Evolutionary conservation across 2,329 filamentous ascomycete genomes (phyloP), one percentile per base, ranked within the genome.

Genomic region (Diaporthe capsici): DNA sequence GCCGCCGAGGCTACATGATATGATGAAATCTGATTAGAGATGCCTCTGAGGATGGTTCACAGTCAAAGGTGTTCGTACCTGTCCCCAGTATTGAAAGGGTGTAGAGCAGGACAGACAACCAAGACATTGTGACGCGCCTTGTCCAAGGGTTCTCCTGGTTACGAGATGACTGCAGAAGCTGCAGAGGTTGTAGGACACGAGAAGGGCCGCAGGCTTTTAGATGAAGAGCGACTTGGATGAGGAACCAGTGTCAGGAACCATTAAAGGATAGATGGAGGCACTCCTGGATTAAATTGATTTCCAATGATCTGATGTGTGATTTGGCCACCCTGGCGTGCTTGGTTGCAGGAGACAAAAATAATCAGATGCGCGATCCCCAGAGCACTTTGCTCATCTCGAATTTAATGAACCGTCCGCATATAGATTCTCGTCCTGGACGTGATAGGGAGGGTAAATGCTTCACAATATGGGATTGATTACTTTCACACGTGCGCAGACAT

Each of bases 111-210:
- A 13, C n/a, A 42, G 49, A 55, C 1, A 70, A 15, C 65, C 65
- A 70, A 70, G 47, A 28, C 65, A 70, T 70, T 42, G n/a, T 42
- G 9, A 70, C 9, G 34, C 31, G 34, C 12, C 34, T 13, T 51
- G 10, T 37, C 34, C 31, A 15, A 28, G 49, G 65, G 34, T 42
- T 55, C n/a, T 31, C 65, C 65, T 70, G 20, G 47, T 53, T 70
- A 9, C 42, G 34, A 70, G 31, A 55, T 39, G 49, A 31, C 65
- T 22, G 49, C 47, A 55, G 34, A 55, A 13, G 47, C 65, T 55
- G 65, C 65, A 70, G 34, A 70, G 42, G 65, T 70, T 70, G 65
- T 70, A 70, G 65, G 65, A 70, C 65, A 37, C 49, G 65, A 70
- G 49, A 70, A 42, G 34, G 65, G 65, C 65, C 65, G 65, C 65